Conservation (phyloP, 441 rosid genomes). For the Biscutella laevigata region DNA sequence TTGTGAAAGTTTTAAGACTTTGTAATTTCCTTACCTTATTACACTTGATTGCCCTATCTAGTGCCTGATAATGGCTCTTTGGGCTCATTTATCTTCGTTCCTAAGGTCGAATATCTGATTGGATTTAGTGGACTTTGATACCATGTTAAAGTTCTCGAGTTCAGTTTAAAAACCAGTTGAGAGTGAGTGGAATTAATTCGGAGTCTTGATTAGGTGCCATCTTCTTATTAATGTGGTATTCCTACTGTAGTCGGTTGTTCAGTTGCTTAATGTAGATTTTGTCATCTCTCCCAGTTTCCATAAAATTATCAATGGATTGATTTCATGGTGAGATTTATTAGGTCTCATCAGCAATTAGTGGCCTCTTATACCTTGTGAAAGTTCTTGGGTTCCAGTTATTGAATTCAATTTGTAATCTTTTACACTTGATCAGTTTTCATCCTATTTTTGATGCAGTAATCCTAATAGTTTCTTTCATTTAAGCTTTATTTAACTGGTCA, state of each 20-base stretch:
- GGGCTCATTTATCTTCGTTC: neutral
- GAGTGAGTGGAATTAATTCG: neutral
- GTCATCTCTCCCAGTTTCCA: neutral
- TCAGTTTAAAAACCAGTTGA: neutral
- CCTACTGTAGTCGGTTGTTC: neutral
- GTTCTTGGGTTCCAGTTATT: neutral
- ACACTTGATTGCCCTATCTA: slow-evolving; percentile 6
- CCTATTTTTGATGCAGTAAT: neutral
- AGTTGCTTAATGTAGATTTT: neutral
- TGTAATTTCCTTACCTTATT: neutral
- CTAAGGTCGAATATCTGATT: neutral
- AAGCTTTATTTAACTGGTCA: neutral
- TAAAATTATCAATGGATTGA: neutral
- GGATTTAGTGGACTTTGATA: neutral
- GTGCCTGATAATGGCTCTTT: neutral
- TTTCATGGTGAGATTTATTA: neutral
- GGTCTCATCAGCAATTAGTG: neutral
- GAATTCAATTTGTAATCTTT: neutral
- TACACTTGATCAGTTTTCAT: neutral
- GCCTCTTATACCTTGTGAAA: neutral
- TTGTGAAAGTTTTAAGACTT: neutral
- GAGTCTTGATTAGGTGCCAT: neutral
- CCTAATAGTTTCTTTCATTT: neutral
- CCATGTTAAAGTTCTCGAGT: neutral
- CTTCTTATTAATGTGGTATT: neutral